phyloP scores from a whole-genome alignment of 805 yeast genomes.

The Saturnispora gosingensis region DNA sequence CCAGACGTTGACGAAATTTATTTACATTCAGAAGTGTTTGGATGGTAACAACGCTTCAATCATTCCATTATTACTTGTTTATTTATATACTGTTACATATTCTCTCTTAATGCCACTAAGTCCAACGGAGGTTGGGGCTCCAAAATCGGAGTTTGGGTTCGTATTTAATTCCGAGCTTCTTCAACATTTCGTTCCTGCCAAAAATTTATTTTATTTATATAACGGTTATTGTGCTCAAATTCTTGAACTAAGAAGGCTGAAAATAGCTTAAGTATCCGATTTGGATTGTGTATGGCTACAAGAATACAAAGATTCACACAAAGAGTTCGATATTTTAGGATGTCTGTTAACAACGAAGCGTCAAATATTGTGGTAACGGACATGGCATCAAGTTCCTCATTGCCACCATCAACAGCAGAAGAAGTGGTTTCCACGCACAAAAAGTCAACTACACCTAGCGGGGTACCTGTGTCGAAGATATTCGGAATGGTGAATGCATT shows the following conservation, averaged over 20 bases:
- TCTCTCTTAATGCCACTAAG: background rate
- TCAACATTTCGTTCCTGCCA: background rate
- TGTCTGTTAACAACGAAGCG: background rate
- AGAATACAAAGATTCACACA: background rate
- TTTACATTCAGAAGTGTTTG: conserved; percentile 44
- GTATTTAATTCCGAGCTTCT: background rate
- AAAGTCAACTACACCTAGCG: conserved; percentile 57
- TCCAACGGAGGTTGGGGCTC: background rate
- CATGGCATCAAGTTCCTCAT: background rate
- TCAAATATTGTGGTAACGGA: background rate
- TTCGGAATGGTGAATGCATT: conserved; percentile 34
- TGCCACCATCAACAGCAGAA: background rate
- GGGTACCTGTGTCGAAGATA: conserved; percentile 50
- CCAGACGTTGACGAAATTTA: conserved; percentile 34
- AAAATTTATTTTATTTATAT: background rate
- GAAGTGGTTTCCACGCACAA: conserved; percentile 25
- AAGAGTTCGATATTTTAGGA: background rate
- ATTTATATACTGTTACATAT: background rate
- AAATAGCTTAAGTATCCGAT: background rate
- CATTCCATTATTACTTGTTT: background rate
- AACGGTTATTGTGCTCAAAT: background rate
- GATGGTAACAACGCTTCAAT: conserved; percentile 25
- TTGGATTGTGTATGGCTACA: background rate
- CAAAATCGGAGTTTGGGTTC: background rate
- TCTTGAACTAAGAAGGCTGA: background rate